These are phyloP conservation scores for Tricholoma sp. DNA, from an alignment of 768 basidiomycete genomes.

Conservation along the genomic window DNA sequence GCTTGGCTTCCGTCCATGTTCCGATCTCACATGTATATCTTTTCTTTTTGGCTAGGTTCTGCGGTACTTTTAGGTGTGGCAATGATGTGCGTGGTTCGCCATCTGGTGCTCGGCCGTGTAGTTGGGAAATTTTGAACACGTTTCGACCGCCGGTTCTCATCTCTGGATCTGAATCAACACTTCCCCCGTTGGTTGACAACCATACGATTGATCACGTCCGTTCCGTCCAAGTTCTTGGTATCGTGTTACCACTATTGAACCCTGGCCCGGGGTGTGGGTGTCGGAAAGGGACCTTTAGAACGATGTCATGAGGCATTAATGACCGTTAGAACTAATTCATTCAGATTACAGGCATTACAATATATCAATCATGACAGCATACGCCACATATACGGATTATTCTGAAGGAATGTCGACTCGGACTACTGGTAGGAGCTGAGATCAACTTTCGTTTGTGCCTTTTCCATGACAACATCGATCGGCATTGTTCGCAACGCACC, in stretches of 20 bases:
- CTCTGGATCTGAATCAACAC: not conserved
- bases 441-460: not conserved
- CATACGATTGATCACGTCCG: not conserved
- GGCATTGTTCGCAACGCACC: not conserved
- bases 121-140: not conserved
- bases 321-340: not conserved
- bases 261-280: not conserved
- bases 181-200: not conserved
- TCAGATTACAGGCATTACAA: not conserved
- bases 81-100: slow-evolving; percentile 3
- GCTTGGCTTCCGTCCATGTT: not conserved
- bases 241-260: not conserved
- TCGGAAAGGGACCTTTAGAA: not conserved
- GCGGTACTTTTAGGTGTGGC: slow-evolving; percentile 1
- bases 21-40: not conserved
- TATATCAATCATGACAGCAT: not conserved
- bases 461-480: not conserved
- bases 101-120: not conserved
- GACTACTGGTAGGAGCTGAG: not conserved
- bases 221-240: not conserved
- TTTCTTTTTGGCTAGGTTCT: not conserved
- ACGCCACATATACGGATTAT: not conserved
- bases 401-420: not conserved
- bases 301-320: not conserved
- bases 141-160: not conserved